Conservation (phyloP, 148 eudicot species). For the Nepenthes gracilis region DNA sequence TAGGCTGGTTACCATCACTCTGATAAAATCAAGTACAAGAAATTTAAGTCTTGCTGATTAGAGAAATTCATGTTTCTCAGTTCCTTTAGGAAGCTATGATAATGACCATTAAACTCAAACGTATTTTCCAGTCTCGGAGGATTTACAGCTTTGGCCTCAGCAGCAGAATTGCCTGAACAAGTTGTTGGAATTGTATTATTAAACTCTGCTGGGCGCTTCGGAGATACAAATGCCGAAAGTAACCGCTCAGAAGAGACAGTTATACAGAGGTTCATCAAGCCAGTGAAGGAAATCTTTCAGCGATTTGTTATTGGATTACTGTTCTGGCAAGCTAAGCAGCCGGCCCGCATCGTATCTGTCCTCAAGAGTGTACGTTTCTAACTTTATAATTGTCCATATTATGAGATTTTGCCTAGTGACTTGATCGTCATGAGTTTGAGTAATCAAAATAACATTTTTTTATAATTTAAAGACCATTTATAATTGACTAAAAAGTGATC, state of each 20-base stretch:
- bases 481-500: too few species aligned
- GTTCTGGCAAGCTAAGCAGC: conserved; percentile 95
- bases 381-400: not conserved
- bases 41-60: too few species aligned
- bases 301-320: conserved; percentile 74
- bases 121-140: conserved; percentile 72
- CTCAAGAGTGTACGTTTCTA: conserved; percentile 63
- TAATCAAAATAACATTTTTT: too few species aligned
- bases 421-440: too few species aligned
- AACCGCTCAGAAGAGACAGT: conserved; percentile 40
- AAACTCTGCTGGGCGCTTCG: conserved; percentile 91
- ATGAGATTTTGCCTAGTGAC: too few species aligned
- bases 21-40: too few species aligned
- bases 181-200: conserved; percentile 66
- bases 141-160: conserved; percentile 79
- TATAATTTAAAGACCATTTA: too few species aligned
- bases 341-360: conserved; percentile 72
- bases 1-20: too few species aligned
- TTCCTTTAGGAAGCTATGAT: not conserved
- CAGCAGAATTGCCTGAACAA: conserved; percentile 73
- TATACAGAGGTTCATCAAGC: conserved; percentile 57
- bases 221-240: conserved; percentile 34
- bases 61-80: too few species aligned
- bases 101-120: not conserved
- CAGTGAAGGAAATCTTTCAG: conserved; percentile 70